Base-by-base conservation (phyloP, 768 basidiomycete genomes). In the Tricholoma sp. region DNA sequence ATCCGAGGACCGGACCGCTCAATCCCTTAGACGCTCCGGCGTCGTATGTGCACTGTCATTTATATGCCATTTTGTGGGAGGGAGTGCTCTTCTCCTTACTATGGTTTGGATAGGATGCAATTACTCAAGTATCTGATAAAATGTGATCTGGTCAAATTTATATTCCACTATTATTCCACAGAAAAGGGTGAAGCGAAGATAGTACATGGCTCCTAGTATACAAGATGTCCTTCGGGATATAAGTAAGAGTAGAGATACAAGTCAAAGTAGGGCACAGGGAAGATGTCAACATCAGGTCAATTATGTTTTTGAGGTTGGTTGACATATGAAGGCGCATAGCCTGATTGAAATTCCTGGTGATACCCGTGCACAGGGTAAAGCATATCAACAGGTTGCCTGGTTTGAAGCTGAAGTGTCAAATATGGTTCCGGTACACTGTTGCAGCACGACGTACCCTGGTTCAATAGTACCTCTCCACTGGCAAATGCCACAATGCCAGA, bases 401-500 rank as follows among this genome's bases (percentile, higher is more conserved):
- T 3, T 49, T 49, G 15, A 2, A 24, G 24, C 24, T 24, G 24
- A 17, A 32, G 29, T 31, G n/a, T 49, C 17, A 31, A 6, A 49
- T 15, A 17, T 8, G n/a, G n/a, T 2, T 17, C 9, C 4, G 29
- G 4, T 17, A n/a, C 29, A 49, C 12, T 49, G 9, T 9, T 20
- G 13, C 4, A 52, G 15, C 28, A 15, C 31, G 8, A 68, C 80
- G 60, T 52, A 85, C 85, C 77, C 79, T 56, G 72, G 67, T 62
- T 78, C 77, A 63, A 77, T 72, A 2, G 77, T 76, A 9, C 79
- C 75, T 57, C 74, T 76, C 78, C 87, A 86, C 55, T 85, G 82
- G 65, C 89, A 91, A 57, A 85, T 88, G 20, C 75, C 75, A 68
- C 89, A 91, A 56, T 85, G 65, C 85, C 88, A 89, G 51, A 91